phyloP scores from a whole-genome alignment of 352 stramenopile species.

The Phytopythium delawarense region DNA sequence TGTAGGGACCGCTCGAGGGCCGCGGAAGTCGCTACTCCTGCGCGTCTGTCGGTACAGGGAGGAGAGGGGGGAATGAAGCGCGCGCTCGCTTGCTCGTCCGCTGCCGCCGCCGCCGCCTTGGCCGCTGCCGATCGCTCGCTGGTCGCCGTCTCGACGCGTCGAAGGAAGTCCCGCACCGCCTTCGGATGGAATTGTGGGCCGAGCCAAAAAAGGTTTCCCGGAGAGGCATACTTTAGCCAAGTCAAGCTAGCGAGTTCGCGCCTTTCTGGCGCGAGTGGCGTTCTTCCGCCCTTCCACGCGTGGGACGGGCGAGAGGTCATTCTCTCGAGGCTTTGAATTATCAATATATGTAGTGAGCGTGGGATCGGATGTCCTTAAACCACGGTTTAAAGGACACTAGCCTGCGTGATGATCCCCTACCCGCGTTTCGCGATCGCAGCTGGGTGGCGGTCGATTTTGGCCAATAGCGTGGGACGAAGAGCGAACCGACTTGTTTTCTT shows the following conservation, averaged over 20 bases:
- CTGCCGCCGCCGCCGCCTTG: not conserved
- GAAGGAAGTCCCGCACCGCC: too few species aligned
- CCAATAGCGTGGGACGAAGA: not conserved
- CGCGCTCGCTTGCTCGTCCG: not conserved
- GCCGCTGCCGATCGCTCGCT: too few species aligned
- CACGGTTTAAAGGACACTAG: not conserved
- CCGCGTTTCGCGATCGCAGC: not conserved
- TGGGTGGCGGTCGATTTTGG: not conserved
- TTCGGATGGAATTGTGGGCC: too few species aligned
- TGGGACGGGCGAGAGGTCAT: not conserved
- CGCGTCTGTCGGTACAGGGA: not conserved
- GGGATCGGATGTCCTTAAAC: not conserved
- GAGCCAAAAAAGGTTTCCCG: not conserved
- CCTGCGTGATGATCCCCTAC: not conserved
- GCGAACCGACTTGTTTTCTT: constrained; percentile 3
- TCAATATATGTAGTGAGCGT: not conserved
- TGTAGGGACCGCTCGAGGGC: not conserved
- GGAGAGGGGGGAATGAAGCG: not conserved
- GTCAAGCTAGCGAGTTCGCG: too few species aligned
- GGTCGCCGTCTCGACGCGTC: too few species aligned
- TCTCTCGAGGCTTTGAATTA: not conserved
- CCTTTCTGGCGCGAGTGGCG: not conserved
- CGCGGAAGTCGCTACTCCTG: not conserved
- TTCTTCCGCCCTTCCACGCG: constrained; percentile 1
- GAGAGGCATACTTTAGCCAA: too few species aligned